phyloP scores from a whole-genome alignment of 2,329 filamentous ascomycete species.

The Exophiala lecanii-corni region DNA sequence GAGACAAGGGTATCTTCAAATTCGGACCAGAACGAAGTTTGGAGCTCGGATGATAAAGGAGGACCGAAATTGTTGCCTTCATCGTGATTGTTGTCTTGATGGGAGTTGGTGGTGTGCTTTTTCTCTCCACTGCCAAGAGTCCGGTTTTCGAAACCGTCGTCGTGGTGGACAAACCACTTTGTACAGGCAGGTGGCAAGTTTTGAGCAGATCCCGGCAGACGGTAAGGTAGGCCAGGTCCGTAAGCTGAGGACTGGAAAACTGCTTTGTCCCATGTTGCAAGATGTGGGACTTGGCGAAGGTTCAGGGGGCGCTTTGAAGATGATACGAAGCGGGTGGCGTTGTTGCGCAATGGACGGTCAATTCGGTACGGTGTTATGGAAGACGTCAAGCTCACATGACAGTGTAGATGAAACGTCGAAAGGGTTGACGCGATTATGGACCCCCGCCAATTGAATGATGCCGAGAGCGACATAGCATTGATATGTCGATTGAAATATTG shows the following conservation, averaged over 20 bases:
- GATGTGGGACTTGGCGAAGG: slow-evolving; percentile 15
- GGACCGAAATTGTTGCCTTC: slow-evolving; percentile 18
- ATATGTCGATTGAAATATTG: too few species aligned
- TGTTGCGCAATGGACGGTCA: too few species aligned
- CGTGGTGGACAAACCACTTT: slow-evolving; percentile 54
- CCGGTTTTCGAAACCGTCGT: too few species aligned
- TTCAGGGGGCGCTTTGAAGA: background rate
- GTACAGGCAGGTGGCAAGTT: slow-evolving; percentile 47
- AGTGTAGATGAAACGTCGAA: too few species aligned
- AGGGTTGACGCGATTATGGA: too few species aligned
- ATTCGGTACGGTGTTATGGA: too few species aligned
- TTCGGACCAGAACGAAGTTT: slow-evolving; percentile 26
- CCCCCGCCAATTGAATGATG: too few species aligned
- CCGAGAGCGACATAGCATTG: too few species aligned
- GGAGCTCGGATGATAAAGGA: slow-evolving; percentile 13
- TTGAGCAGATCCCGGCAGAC: slow-evolving; percentile 46
- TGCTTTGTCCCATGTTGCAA: slow-evolving; percentile 35
- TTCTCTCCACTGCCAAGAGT: too few species aligned
- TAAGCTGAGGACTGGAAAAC: slow-evolving; percentile 54
- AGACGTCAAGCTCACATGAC: too few species aligned
- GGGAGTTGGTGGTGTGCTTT: background rate
- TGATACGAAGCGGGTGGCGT: too few species aligned
- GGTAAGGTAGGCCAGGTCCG: slow-evolving; percentile 46
- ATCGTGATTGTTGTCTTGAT: slow-evolving; percentile 41
- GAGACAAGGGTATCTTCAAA: slow-evolving; percentile 51